These are phyloP conservation scores for Pisolithus tinctorius DNA, from an alignment of 768 basidiomycete species.

Conservation along the genomic window DNA sequence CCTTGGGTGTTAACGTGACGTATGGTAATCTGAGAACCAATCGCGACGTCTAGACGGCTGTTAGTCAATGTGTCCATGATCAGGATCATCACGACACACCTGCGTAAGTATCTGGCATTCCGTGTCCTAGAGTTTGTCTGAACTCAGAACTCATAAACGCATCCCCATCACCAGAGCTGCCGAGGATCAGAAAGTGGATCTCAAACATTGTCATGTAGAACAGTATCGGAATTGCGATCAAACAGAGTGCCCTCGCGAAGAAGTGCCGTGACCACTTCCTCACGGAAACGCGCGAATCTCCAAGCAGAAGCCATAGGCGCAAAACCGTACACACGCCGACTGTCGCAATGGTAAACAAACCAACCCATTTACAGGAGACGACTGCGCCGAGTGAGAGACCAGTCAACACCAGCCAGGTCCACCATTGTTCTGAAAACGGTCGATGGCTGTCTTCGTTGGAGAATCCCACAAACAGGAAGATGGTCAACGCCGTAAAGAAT, in stretches of 20 bases:
- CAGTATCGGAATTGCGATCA: conserved; percentile 75
- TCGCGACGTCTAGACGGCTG: conserved; percentile 56
- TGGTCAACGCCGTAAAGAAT: conserved; percentile 92
- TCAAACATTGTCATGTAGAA: conserved; percentile 98
- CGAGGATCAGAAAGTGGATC: conserved; percentile 86
- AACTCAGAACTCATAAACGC: conserved; percentile 99
- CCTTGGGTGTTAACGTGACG: conserved; percentile 96
- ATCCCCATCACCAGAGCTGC: conserved; percentile 92
- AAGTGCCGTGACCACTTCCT: conserved; percentile 79
- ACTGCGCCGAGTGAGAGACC: conserved; percentile 91
- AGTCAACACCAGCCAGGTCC: conserved; percentile 84
- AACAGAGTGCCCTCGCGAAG: conserved; percentile 79
- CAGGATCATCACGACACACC: conserved; percentile 41
- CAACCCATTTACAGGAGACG: conserved; percentile 96
- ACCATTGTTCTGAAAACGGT: conserved; percentile 85
- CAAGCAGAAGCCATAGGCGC: conserved; percentile 87
- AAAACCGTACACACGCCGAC: conserved; percentile 77
- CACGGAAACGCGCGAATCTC: conserved; percentile 75
- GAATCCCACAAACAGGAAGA: conserved; percentile 85
- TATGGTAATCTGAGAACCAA: conserved; percentile 78
- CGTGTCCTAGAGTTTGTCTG: conserved; percentile 85
- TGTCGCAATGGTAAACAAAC: conserved; percentile 95
- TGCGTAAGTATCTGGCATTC: conserved; percentile 91
- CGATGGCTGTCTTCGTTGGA: conserved; percentile 82
- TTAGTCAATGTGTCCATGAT: neutral